Base-by-base conservation (phyloP, 495 filamentous ascomycete species). In the Clavariopsis aquatica region DNA sequence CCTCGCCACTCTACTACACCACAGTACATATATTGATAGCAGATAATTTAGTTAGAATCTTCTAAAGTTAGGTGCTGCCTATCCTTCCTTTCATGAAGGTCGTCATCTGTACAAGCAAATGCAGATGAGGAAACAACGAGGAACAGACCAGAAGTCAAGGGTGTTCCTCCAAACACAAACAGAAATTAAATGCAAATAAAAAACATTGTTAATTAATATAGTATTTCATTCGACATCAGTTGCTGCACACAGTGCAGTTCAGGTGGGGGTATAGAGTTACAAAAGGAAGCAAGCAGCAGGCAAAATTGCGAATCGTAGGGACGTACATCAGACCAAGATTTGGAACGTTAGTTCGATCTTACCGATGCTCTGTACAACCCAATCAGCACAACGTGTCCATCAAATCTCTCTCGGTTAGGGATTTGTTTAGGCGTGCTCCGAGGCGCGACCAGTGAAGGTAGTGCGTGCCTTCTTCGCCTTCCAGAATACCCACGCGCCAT, bases 401-500 rank as follows among this genome's bases (percentile, higher is more conserved):
- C 20, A 27, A 49, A 49, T 7, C 17, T 12, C 31, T 5, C 20
- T 49, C 9, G 4, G 23, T 7, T 8, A n/a, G 19, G 19, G 47
- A 2, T 5, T 2, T 3, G 12, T 22, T 49, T 43, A 57, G 19
- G 24, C 31, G 34, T 54, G 59, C 59, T 10, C 1, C 13, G 17
- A 1, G 22, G 29, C 47, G 2, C 28, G 29, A 1, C 59, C 49
- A 23, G 49, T 43, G 34, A 28, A 26, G 22, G 47, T 22, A 26
- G 34, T 38, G 17, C 60, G 61, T 57, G 41, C 61, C 52, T 52
- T 57, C 9, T 53, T 51, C 2, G 19, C 9, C 53, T 60, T 65
- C 29, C 34, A 65, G 53, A 68, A 74, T 46, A 73, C 60, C 8
- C 71, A 29, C 19, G 66, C 62, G 28, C 71, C 64, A 34, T 71